Evolutionary conservation across 352 stramenopile species (phyloP), one percentile per base, ranked within the genome.

Genomic region (Phytopythium sindhum): DNA sequence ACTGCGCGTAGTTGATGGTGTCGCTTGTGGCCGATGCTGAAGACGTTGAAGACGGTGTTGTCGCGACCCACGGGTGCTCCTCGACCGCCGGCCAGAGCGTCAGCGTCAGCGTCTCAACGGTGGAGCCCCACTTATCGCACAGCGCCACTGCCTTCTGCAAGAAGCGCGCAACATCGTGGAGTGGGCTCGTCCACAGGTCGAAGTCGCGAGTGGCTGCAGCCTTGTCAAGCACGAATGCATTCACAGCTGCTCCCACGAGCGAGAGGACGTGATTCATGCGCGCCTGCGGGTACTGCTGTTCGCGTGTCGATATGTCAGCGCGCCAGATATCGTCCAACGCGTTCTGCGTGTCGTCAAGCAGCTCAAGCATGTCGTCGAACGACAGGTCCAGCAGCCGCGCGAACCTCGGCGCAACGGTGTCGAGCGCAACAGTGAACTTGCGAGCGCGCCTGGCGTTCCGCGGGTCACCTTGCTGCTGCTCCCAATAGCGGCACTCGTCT

Each of bases 401-500:
- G 67, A 90, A 97, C 15, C 84, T 71, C 67, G 91, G 76, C n/a
- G 93, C 77, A 35, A 97, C 77, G 14, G 84, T 88, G 57, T 97
- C 89, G 47, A 97, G 92, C 0, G 80, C 75, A 9, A 75, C 81
- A 28, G 66, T 81, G 58, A 97, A 91, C 63, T 94, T 93, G 53
- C 88, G 86, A 0, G 84, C 78, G 14, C 88, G 80, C 54, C 89
- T 79, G 0, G 75, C 69, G 26, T 91, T 78, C 29, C 69, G 76
- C 47, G 77, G 61, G 57, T 92, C 82, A 4, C 72, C 68, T 57
- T 76, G 66, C 59, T 72, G 63, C 14, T 63, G 60, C 35, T 89
- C 81, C 91, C 92, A 98, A 66, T 89, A 98, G 2, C 85, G 65
- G 50, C 96, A 90, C 68, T 97, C 91, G 71, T 98, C 90, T 2